Percentiles rank a stretch among this genome's conserved stretches.
Evolutionary conservation across 2,329 filamentous ascomycete genomes (phyloP).

Genomic region (Talaromyces sp.): DNA sequence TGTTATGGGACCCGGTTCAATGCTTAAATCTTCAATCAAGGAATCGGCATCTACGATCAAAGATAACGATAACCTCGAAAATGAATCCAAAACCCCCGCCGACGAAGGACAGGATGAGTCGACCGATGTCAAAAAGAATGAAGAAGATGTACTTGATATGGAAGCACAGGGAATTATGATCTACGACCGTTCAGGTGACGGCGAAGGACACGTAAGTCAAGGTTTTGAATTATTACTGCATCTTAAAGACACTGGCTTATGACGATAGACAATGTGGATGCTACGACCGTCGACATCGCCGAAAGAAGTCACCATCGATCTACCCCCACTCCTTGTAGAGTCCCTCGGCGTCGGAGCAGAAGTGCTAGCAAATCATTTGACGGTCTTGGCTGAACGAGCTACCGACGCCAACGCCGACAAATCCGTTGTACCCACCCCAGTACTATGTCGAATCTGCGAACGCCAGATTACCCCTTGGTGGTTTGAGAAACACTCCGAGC

Average conservation of each 20-base stretch:
- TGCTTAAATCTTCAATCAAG: constrained; percentile 47
- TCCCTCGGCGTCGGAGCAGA: constrained; percentile 92
- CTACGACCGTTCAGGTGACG: constrained; percentile 81
- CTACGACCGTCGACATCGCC: constrained; percentile 84
- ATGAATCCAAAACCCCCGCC: constrained; percentile 4
- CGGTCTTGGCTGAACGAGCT: constrained; percentile 78
- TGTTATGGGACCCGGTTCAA: constrained; percentile 65
- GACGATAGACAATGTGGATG: constrained; percentile 94
- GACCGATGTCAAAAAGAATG: constrained; percentile 32
- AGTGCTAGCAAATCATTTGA: constrained; percentile 90
- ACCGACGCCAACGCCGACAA: constrained; percentile 68
- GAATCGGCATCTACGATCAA: constrained; percentile 6
- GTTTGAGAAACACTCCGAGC: constrained; percentile 98
- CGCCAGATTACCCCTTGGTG: constrained; percentile 97
- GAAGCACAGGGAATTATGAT: constrained; percentile 99
- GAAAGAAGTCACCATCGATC: constrained; percentile 91
- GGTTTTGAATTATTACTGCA: neutral
- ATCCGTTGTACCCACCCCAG: constrained; percentile 75
- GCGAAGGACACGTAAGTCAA: constrained; percentile 78
- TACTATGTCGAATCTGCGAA: constrained; percentile 95
- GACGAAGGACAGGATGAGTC: constrained; percentile 30
- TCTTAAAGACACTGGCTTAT: constrained; percentile 24
- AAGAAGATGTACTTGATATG: constrained; percentile 63
- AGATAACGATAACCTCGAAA: constrained; percentile 2
- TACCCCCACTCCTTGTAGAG: constrained; percentile 84